A percentile compares a stretch with the other conserved stretches of the same genome.
Evolutionary conservation across 805 yeast species (phyloP).

Genomic region (Diddensiella santjacobensis): DNA sequence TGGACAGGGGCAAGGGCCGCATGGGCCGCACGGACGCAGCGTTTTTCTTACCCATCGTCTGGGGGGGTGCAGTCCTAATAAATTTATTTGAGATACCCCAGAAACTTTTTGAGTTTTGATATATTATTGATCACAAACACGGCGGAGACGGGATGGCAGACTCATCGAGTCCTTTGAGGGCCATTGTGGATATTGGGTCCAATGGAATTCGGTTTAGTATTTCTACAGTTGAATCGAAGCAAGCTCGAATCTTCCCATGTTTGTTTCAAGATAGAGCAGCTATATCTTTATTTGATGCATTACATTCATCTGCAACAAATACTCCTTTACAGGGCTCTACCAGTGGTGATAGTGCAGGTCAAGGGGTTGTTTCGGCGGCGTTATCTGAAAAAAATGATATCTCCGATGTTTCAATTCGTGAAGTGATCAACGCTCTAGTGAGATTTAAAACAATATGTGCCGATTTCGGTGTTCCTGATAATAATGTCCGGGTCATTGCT

Average conservation of each 20-base stretch:
- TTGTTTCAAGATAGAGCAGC: constrained; percentile 72
- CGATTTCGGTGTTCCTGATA: constrained; percentile 64
- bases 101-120: too few species aligned
- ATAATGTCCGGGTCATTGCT: constrained; percentile 60
- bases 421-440: constrained; percentile 58
- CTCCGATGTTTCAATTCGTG: constrained; percentile 47
- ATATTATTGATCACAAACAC: too few species aligned
- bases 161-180: constrained; percentile 28
- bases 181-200: constrained; percentile 74
- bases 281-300: constrained; percentile 63
- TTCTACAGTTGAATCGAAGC: constrained; percentile 62
- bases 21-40: too few species aligned
- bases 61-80: too few species aligned
- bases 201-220: constrained; percentile 72
- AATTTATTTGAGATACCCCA: too few species aligned
- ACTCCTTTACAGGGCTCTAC: background rate
- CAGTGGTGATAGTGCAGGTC: background rate
- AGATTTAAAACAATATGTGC: constrained; percentile 67
- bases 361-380: background rate
- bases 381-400: constrained; percentile 25
- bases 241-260: constrained; percentile 74
- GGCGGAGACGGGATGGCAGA: background rate
- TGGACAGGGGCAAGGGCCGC: too few species aligned
- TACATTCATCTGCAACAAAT: constrained; percentile 28
- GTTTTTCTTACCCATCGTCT: too few species aligned